Conservation (phyloP, 495 filamentous ascomycete species). For the Aspergillus panamensis region DNA sequence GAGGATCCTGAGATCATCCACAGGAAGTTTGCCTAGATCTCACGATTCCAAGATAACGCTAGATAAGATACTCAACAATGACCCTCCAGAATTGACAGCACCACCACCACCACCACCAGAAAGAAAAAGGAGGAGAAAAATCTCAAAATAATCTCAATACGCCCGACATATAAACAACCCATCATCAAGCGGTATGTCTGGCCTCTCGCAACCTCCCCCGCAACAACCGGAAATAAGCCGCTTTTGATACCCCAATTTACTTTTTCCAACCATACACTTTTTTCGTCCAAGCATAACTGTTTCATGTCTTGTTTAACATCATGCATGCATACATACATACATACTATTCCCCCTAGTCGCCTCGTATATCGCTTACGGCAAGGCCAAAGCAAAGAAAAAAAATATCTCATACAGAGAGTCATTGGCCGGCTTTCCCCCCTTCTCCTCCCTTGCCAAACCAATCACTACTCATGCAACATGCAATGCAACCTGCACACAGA, state of each 20-base stretch:
- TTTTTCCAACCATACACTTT: slow-evolving; percentile 3
- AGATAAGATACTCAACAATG: neutral
- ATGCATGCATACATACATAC: too few species aligned
- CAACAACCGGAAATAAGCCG: slow-evolving; percentile 26
- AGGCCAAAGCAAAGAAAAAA: neutral
- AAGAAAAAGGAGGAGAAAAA: neutral
- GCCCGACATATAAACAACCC: slow-evolving; percentile 26
- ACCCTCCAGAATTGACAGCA: neutral
- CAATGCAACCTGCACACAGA: neutral
- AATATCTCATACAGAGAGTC: neutral
- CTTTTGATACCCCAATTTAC: slow-evolving; percentile 40
- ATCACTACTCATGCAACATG: neutral
- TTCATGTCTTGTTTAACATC: neutral
- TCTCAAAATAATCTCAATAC: slow-evolving; percentile 15
- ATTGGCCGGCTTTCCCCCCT: neutral
- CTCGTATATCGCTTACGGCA: neutral
- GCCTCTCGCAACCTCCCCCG: slow-evolving; percentile 7
- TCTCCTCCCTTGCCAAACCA: too few species aligned
- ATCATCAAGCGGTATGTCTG: slow-evolving; percentile 19
- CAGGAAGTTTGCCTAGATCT: slow-evolving; percentile 78
- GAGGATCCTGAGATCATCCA: slow-evolving; percentile 99
- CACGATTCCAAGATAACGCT: neutral
- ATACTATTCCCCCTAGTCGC: neutral
- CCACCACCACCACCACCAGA: too few species aligned
- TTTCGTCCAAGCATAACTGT: neutral